Percentiles rank a stretch among this genome's conserved stretches.
phyloP scores from a whole-genome alignment of 1,139 yeast genomes.

The Scheffersomyces titani region DNA sequence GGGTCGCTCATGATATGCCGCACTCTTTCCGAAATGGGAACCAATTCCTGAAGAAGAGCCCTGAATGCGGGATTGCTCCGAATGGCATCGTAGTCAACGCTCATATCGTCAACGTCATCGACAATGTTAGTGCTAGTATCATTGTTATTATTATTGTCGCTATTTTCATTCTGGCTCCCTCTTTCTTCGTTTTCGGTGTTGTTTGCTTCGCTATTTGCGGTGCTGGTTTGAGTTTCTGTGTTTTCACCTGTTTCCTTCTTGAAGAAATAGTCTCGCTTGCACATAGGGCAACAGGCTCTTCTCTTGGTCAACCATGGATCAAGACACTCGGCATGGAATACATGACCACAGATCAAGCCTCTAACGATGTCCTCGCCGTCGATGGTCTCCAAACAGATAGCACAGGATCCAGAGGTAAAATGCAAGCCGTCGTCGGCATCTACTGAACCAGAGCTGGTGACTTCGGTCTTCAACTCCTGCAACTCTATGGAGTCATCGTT shows the following conservation, averaged over 20 bases:
- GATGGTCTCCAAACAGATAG: slow-evolving; percentile 71
- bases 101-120: slow-evolving; percentile 25
- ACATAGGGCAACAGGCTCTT: slow-evolving; percentile 83
- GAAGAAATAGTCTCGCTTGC: slow-evolving; percentile 70
- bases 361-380: slow-evolving; percentile 67
- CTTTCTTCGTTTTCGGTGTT: slow-evolving; percentile 15
- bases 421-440: slow-evolving; percentile 36
- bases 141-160: slow-evolving; percentile 9
- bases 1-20: slow-evolving; percentile 33
- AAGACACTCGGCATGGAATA: slow-evolving; percentile 75
- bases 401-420: slow-evolving; percentile 74
- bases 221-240: slow-evolving; percentile 1
- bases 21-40: slow-evolving; percentile 44
- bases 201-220: slow-evolving; percentile 10
- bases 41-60: slow-evolving; percentile 41
- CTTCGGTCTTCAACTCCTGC: slow-evolving; percentile 1
- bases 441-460: neutral
- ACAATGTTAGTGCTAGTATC: slow-evolving; percentile 9
- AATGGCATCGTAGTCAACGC: slow-evolving; percentile 43
- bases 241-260: slow-evolving; percentile 16
- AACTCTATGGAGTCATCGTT: slow-evolving; percentile 4
- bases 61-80: slow-evolving; percentile 41
- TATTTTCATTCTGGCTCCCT: slow-evolving; percentile 5
- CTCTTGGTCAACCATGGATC: slow-evolving; percentile 82
- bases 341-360: slow-evolving; percentile 81